Percentiles rank a stretch among this genome's conserved stretches.
These are phyloP conservation scores for Epichloe scottii DNA, from an alignment of 2,329 filamentous ascomycete genomes.

Conservation along the genomic window DNA sequence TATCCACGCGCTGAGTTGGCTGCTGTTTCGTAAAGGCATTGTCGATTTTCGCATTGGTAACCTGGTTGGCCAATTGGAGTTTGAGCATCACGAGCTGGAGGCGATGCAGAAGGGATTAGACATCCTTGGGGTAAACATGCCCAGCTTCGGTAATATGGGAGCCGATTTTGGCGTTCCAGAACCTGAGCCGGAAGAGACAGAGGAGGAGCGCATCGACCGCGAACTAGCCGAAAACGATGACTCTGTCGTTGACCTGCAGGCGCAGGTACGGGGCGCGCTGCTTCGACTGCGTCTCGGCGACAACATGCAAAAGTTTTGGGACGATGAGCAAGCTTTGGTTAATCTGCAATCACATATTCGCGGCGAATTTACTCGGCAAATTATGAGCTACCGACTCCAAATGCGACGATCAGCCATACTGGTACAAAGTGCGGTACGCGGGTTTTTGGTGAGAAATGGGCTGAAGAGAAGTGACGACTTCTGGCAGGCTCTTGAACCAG, in stretches of 20 bases:
- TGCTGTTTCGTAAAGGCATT: constrained; percentile 90
- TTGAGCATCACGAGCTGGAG: constrained; percentile 94
- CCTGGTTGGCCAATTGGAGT: constrained; percentile 88
- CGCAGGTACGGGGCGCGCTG: constrained; percentile 72
- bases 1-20: constrained; percentile 92
- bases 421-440: constrained; percentile 69
- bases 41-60: constrained; percentile 95
- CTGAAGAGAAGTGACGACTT: constrained; percentile 50
- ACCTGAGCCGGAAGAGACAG: constrained; percentile 72
- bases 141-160: constrained; percentile 94
- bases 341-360: constrained; percentile 79
- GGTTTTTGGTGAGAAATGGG: constrained; percentile 56
- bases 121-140: constrained; percentile 90
- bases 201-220: constrained; percentile 76
- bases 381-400: constrained; percentile 66
- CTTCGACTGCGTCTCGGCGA: constrained; percentile 64
- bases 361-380: constrained; percentile 75
- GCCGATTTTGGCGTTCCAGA: constrained; percentile 79
- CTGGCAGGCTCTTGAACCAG: constrained; percentile 57
- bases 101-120: constrained; percentile 95
- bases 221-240: constrained; percentile 68
- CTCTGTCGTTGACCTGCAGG: constrained; percentile 67
- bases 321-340: constrained; percentile 62
- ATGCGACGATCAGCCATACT: constrained; percentile 72
- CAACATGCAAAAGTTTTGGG: constrained; percentile 84